Conservation (phyloP, 306 rosid species). For the Cucurbita argyrosperma region DNA sequence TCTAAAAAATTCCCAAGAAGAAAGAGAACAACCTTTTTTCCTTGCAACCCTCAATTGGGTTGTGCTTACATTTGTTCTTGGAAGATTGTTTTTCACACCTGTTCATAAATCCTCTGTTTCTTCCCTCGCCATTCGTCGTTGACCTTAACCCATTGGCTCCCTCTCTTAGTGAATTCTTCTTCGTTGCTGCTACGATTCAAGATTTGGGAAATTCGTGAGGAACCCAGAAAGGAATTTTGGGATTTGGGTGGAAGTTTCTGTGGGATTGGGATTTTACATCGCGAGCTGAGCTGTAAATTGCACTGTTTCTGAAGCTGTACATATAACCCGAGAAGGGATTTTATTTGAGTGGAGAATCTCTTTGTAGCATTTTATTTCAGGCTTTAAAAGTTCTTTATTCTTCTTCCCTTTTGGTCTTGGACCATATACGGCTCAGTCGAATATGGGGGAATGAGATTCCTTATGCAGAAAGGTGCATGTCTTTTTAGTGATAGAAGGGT, state of each 20-base stretch:
- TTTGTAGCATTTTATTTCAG: not conserved
- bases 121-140: not conserved
- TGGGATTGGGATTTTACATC: not conserved
- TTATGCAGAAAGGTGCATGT: not conserved
- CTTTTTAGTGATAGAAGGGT: not conserved
- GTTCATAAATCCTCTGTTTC: not conserved
- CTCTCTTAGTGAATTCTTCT: not conserved
- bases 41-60: not conserved
- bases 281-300: not conserved
- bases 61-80: conserved; percentile 17
- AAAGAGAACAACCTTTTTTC: not conserved
- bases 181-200: conserved; percentile 9
- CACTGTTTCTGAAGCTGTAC: not conserved
- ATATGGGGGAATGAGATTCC: not conserved
- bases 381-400: not conserved
- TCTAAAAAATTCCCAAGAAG: not conserved
- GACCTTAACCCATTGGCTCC: not conserved
- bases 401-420: not conserved
- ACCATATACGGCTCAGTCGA: not conserved
- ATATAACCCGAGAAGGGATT: not conserved
- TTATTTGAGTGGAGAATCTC: not conserved
- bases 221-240: not conserved
- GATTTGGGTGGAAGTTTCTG: not conserved
- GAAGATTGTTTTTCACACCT: not conserved
- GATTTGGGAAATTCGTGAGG: conserved; percentile 8